phyloP scores from a whole-genome alignment of 257 asterid genomes.

The Eucommia ulmoides region DNA sequence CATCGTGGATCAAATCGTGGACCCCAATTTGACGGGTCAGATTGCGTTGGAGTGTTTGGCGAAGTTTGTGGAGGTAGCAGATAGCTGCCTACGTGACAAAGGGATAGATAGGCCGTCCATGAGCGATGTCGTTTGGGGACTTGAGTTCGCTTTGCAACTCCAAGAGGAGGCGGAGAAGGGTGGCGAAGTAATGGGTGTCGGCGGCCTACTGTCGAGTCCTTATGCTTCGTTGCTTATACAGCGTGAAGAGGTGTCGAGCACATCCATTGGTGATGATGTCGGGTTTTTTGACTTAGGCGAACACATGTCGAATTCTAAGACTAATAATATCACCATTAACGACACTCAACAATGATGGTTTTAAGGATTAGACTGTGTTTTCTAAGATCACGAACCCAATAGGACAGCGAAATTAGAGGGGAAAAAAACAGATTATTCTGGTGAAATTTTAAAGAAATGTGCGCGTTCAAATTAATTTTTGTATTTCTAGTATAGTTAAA shows the following conservation, averaged over 20 bases:
- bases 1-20: slow-evolving; percentile 27
- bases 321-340: slow-evolving; percentile 10
- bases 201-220: background rate
- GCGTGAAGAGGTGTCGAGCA: slow-evolving; percentile 2
- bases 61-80: slow-evolving; percentile 32
- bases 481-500: too few species aligned
- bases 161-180: slow-evolving; percentile 35
- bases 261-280: slow-evolving; percentile 15
- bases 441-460: too few species aligned
- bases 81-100: slow-evolving; percentile 28
- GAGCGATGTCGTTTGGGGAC: slow-evolving; percentile 52
- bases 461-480: too few species aligned
- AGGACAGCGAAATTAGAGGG: slow-evolving; percentile 24
- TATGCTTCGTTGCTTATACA: slow-evolving; percentile 4
- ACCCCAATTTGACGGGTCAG: slow-evolving; percentile 28
- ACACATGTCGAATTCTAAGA: slow-evolving; percentile 9
- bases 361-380: slow-evolving; percentile 21
- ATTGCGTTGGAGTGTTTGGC: slow-evolving; percentile 40
- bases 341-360: slow-evolving; percentile 4
- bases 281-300: slow-evolving; percentile 16
- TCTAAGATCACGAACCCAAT: slow-evolving; percentile 30
- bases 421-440: too few species aligned
- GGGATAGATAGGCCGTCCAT: slow-evolving; percentile 46
- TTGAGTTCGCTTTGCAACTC: slow-evolving; percentile 47
- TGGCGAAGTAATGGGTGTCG: slow-evolving; percentile 1